A percentile compares a stretch with the other conserved stretches of the same genome.
Evolutionary conservation across 2,329 filamentous ascomycete genomes (phyloP).

Genomic region (Fusarium humuli): DNA sequence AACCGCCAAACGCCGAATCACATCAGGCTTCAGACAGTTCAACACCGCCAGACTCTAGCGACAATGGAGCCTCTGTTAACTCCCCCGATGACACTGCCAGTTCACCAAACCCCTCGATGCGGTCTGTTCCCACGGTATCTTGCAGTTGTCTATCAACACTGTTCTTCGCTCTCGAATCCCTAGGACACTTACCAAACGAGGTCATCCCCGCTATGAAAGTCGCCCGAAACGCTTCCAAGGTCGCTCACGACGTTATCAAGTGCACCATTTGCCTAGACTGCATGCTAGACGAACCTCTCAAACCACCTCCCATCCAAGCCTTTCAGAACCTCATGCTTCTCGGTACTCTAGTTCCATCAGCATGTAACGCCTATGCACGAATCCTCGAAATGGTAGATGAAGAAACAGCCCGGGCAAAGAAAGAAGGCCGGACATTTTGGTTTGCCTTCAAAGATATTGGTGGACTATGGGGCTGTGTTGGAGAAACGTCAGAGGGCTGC

Average conservation of each 20-base stretch:
- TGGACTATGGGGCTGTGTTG: conserved; percentile 59
- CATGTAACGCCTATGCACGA: conserved; percentile 67
- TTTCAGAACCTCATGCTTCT: conserved; percentile 71
- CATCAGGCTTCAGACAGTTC: conserved; percentile 33
- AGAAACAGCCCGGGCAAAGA: conserved; percentile 60
- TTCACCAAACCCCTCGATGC: conserved; percentile 25
- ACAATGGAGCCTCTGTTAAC: conserved; percentile 35
- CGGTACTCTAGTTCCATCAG: conserved; percentile 66
- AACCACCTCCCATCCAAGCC: conserved; percentile 58
- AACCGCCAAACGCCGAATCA: conserved; percentile 21
- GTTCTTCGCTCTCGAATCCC: conserved; percentile 63
- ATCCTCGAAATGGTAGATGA: conserved; percentile 67
- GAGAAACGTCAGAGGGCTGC: conserved; percentile 44
- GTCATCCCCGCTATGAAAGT: conserved; percentile 60
- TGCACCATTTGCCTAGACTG: conserved; percentile 63
- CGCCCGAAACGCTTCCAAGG: conserved; percentile 60
- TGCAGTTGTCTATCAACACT: conserved; percentile 64
- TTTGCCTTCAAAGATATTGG: conserved; percentile 62
- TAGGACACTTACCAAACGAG: conserved; percentile 60
- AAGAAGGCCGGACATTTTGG: conserved; percentile 55
- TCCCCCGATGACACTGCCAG: conserved; percentile 29
- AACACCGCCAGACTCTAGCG: conserved; percentile 40
- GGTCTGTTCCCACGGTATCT: conserved; percentile 45
- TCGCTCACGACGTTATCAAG: conserved; percentile 63
- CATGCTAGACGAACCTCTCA: conserved; percentile 49